Percentiles rank a stretch among this genome's conserved stretches.
phyloP scores from a whole-genome alignment of 345 rosid genomes.

The Microcos paniculata region DNA sequence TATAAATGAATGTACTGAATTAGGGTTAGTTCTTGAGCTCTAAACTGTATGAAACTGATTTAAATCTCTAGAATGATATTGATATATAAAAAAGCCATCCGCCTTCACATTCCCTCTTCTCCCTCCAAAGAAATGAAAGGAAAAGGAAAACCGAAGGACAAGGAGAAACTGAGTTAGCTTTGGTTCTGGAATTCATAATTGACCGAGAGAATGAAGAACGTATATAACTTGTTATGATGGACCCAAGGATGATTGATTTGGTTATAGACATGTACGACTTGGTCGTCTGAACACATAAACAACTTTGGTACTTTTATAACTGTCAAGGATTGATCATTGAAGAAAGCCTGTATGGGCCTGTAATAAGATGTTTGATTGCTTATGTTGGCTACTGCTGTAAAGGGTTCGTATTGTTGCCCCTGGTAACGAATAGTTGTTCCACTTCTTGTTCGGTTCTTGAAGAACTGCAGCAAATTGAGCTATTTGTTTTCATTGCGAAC shows the following conservation, averaged over 20 bases:
- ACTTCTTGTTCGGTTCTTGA: background rate
- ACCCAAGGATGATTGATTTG: too few species aligned
- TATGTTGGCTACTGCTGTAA: background rate
- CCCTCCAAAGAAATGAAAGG: background rate
- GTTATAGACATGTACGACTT: too few species aligned
- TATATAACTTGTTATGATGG: too few species aligned
- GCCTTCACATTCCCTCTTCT: background rate
- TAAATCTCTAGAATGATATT: background rate
- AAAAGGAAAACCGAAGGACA: background rate
- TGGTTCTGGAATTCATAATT: background rate
- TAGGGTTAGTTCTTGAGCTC: background rate
- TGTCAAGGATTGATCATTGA: background rate
- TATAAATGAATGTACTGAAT: background rate
- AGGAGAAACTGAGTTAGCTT: background rate
- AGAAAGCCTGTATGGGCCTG: background rate
- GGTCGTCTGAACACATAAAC: too few species aligned
- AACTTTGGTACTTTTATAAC: background rate
- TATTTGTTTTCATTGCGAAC: background rate
- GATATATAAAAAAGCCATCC: background rate
- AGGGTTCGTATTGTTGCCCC: background rate
- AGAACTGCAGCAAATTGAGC: background rate
- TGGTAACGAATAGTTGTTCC: background rate
- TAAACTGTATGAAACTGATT: background rate
- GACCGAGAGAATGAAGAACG: too few species aligned
- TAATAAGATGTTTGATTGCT: background rate